A percentile compares a stretch with the other conserved stretches of the same genome.
These are phyloP conservation scores for Vitis rupestris DNA, from an alignment of 164 flowering plant genomes.

Conservation along the genomic window DNA sequence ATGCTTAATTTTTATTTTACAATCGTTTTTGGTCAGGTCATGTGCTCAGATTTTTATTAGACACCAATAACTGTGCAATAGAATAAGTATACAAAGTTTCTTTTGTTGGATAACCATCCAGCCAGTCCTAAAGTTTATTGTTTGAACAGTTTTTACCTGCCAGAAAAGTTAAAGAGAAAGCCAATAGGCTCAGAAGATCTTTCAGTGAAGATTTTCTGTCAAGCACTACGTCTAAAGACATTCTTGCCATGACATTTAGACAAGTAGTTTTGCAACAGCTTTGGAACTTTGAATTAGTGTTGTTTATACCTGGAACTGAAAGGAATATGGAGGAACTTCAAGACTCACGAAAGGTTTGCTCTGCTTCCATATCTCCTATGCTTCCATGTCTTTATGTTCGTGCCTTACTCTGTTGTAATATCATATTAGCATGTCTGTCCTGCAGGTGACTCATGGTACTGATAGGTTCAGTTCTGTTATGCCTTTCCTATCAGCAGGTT, in stretches of 20 bases:
- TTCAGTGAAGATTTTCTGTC: constrained; percentile 50
- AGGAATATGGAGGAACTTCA: constrained; percentile 81
- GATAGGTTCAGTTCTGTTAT: constrained; percentile 64
- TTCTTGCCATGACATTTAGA: constrained; percentile 92
- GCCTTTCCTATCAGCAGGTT: constrained; percentile 75
- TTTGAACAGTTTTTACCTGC: constrained; percentile 74
- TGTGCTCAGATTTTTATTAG: not conserved
- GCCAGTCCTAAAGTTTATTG: not conserved
- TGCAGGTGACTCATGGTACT: constrained; percentile 57
- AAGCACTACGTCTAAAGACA: constrained; percentile 43
- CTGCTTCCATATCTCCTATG: constrained; percentile 3
- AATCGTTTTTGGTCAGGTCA: too few relatives aligned
- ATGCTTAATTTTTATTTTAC: too few relatives aligned
- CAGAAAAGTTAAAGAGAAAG: constrained; percentile 75
- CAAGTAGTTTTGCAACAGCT: constrained; percentile 74
- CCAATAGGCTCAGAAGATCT: constrained; percentile 50
- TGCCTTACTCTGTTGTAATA: constrained; percentile 22
- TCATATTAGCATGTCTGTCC: constrained; percentile 28
- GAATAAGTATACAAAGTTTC: not conserved
- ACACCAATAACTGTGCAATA: not conserved
- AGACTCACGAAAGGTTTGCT: constrained; percentile 68
- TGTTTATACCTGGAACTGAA: constrained; percentile 64
- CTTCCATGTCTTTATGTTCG: not conserved
- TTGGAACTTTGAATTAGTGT: constrained; percentile 69
- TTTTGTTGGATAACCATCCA: not conserved